Evolutionary conservation across 148 eudicot genomes (phyloP).

Genomic region (Vaccinium myrtillus): DNA sequence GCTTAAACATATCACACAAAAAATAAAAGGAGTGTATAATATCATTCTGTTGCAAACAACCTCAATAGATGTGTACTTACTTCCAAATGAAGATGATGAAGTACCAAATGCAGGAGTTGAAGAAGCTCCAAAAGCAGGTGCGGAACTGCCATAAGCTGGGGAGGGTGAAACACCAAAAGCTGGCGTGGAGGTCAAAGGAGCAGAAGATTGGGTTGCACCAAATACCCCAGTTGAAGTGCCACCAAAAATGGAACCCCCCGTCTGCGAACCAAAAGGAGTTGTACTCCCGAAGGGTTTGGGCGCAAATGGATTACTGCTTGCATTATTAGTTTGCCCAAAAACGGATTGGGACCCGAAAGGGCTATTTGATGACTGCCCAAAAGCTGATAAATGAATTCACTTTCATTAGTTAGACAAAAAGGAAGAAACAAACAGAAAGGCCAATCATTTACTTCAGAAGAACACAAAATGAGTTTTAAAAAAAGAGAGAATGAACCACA

Average conservation of each 20-base stretch:
- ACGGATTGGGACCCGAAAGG: constrained; percentile 84
- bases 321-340: constrained; percentile 73
- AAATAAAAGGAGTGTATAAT: not conserved
- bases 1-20: not conserved
- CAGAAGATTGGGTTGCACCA: constrained; percentile 64
- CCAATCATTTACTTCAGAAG: not conserved
- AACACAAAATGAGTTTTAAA: not conserved
- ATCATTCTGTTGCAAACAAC: not conserved
- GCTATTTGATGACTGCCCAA: constrained; percentile 82
- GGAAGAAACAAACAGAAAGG: not conserved
- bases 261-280: constrained; percentile 74
- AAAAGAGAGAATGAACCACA: not conserved
- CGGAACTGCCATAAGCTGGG: constrained; percentile 69
- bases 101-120: constrained; percentile 68
- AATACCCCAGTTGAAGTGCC: constrained; percentile 90
- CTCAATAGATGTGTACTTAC: constrained; percentile 33
- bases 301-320: constrained; percentile 76
- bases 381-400: constrained; percentile 51
- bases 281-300: constrained; percentile 81
- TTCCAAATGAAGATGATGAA: constrained; percentile 68
- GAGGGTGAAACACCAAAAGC: constrained; percentile 80
- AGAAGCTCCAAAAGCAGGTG: constrained; percentile 61
- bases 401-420: not conserved
- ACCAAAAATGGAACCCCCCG: constrained; percentile 86
- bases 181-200: constrained; percentile 69